Base-by-base conservation (phyloP, 2,329 filamentous ascomycete genomes). In the Trichoderma sp. region DNA sequence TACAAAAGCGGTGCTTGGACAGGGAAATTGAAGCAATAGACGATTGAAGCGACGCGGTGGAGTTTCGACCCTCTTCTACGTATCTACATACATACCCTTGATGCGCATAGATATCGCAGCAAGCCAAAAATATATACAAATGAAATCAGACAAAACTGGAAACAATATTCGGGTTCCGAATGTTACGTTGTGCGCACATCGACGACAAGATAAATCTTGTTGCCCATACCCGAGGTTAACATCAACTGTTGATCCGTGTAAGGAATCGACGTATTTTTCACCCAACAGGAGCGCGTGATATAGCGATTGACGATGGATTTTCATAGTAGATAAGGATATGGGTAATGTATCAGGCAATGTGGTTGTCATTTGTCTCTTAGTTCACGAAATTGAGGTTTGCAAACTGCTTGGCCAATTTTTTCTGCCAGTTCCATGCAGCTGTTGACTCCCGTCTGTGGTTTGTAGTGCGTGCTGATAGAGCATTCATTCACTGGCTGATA, bases 1-100 rank as follows among this genome's bases (percentile, higher is more conserved):
- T 75, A 88, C 90, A 68, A 88, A 90, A 78, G 86, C 87, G 77
- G 85, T 88, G 69, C 74, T 87, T 62, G 82, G 81, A 43, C 77
- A 75, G 47, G 53, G 49, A 68, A 76, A 68, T 58, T 78, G 75
- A 72, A 69, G 47, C 56, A 29, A 56, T 37, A 52, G 52, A 53
- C 40, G 33, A 27, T 68, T 59, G 35, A n/a, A 61, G 94, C 94
- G 78, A 27, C 55, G 55, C 29, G 55, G 40, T 19, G 53, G 40
- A 27, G 29, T 35, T 55, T 59, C 40, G 64, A 49, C 40, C 52
- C 49, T 58, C 55, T 58, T 52, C 55, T 37, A 57, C 64, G 40
- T 35, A 24, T 59, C 55, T 33, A 52, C 63, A 37, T 4, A 40
- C 55, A 37, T 2, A 29, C 29, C 21, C 29, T 58, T 52, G 53